Evolutionary conservation across 257 asterid genomes (phyloP).

Genomic region (Mentha longifolia): DNA sequence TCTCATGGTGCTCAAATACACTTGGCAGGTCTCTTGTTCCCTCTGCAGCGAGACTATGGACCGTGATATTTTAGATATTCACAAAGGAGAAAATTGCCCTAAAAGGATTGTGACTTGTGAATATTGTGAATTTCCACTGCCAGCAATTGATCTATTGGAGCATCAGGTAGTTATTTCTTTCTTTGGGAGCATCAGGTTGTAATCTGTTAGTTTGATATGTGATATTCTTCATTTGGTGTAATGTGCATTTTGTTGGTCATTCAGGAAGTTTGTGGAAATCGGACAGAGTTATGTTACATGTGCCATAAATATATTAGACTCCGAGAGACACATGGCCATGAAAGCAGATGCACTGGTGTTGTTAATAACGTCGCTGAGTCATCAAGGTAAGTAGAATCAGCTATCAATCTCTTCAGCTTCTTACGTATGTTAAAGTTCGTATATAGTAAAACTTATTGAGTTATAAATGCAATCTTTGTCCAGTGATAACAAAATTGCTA

Average conservation of each 20-base stretch:
- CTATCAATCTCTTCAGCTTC: slow-evolving; percentile 28
- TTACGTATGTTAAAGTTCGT: slow-evolving; percentile 14
- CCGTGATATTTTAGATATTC: slow-evolving; percentile 77
- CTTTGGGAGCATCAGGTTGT: not conserved
- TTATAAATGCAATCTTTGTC: slow-evolving; percentile 14
- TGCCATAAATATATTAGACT: slow-evolving; percentile 90
- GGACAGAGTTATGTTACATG: slow-evolving; percentile 77
- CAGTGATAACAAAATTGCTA: not conserved
- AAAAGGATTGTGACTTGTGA: slow-evolving; percentile 94
- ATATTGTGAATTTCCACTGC: slow-evolving; percentile 95
- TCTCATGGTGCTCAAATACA: slow-evolving; percentile 38
- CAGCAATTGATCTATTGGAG: slow-evolving; percentile 88
- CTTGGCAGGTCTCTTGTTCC: slow-evolving; percentile 91
- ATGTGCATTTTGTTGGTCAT: slow-evolving; percentile 31
- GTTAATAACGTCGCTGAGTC: slow-evolving; percentile 67
- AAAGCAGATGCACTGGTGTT: slow-evolving; percentile 64
- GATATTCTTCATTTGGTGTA: slow-evolving; percentile 26
- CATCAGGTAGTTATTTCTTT: slow-evolving; percentile 70
- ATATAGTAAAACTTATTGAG: slow-evolving; percentile 12
- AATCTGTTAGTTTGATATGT: not conserved
- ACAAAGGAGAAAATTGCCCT: slow-evolving; percentile 92
- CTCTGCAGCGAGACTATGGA: slow-evolving; percentile 95
- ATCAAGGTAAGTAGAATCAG: slow-evolving; percentile 63
- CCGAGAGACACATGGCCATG: slow-evolving; percentile 78
- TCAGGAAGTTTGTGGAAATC: slow-evolving; percentile 97